Evolutionary conservation across 2,329 filamentous ascomycete genomes (phyloP), one percentile per base, ranked within the genome.

Genomic region (Stemphylium vesicarium): DNA sequence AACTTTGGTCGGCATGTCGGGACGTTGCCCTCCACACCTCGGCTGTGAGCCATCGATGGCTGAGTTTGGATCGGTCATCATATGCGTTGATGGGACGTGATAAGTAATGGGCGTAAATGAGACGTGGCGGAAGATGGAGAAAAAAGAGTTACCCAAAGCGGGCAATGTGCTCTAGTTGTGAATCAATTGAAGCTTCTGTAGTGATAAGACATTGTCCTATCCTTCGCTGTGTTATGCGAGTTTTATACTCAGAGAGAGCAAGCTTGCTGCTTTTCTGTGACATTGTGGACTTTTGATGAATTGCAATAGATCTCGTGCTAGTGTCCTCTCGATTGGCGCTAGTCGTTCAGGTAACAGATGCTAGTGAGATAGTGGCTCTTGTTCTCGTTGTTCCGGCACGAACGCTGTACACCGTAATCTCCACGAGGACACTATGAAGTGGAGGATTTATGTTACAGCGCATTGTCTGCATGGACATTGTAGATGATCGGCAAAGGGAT

Each of bases 11-110:
- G 26, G 15, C 20, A 4, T 13, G 26, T 20, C 20, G 15, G 31
- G 44, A 31, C 50, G 59, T 33, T 43, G 50, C 9, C 63, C 59
- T 47, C 64, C 63, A 29, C 58, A 62, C 44, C 63, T 57, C 3
- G 62, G 60, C 42, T 67, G 59, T 7, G 58, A 35, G 11, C 40
- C 4, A 24, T 56, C 57, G n/a, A 6, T 20, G 11, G 13, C 50
- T n/a, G 58, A 41, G 32, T 26, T 56, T 5, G 58, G 51, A 16
- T 60, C 57, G 4, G 58, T 53, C 64, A 66, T 66, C 22, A 22
- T 33, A 37, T 11, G 18, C 11, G 13, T 4, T 12, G 12, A 31
- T 22, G 13, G 33, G 9, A 11, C 10, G 0, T 43, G 12, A n/a
- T 29, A 18, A 33, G 22, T 4, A 38, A 35, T 31, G 2, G 15